phyloP scores from a whole-genome alignment of 352 stramenopile species.

The Phytopythium montanum region DNA sequence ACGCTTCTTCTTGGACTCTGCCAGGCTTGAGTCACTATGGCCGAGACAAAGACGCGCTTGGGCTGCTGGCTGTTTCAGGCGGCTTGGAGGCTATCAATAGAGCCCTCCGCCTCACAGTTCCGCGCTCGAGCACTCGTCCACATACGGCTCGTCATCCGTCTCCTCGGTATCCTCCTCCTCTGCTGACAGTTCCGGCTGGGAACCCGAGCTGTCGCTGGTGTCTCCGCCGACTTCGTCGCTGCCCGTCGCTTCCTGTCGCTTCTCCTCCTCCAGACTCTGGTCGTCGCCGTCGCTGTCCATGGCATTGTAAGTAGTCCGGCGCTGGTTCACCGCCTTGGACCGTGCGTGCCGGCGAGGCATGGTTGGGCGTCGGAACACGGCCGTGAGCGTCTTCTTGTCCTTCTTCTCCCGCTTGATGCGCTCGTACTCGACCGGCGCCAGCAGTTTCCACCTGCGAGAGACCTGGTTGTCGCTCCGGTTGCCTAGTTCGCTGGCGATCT shows the following conservation, averaged over 20 bases:
- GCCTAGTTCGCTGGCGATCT: constrained; percentile 35
- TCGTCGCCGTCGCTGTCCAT: constrained; percentile 4
- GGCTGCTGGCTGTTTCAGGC: background rate
- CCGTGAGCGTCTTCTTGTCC: constrained; percentile 24
- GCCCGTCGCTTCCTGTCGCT: background rate
- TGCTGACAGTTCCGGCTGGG: background rate
- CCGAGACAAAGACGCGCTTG: background rate
- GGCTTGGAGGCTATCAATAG: background rate
- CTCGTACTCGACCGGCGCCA: constrained; percentile 35
- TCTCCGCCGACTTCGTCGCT: background rate
- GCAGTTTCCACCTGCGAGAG: constrained; percentile 30
- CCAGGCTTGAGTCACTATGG: background rate
- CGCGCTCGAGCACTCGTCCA: background rate
- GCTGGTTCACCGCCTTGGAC: constrained; percentile 13
- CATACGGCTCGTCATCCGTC: background rate
- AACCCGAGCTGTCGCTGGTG: constrained; percentile 1
- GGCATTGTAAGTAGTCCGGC: constrained; percentile 40
- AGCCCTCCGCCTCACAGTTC: background rate
- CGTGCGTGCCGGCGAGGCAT: constrained; percentile 18
- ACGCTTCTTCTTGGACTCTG: background rate
- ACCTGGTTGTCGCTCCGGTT: constrained; percentile 53
- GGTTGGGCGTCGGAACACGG: constrained; percentile 45
- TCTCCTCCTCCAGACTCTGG: background rate
- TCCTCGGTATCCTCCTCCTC: background rate
- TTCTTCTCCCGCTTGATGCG: constrained; percentile 21